Conservation (phyloP, 73 alveolate genomes). For the Stentor roeselii region DNA sequence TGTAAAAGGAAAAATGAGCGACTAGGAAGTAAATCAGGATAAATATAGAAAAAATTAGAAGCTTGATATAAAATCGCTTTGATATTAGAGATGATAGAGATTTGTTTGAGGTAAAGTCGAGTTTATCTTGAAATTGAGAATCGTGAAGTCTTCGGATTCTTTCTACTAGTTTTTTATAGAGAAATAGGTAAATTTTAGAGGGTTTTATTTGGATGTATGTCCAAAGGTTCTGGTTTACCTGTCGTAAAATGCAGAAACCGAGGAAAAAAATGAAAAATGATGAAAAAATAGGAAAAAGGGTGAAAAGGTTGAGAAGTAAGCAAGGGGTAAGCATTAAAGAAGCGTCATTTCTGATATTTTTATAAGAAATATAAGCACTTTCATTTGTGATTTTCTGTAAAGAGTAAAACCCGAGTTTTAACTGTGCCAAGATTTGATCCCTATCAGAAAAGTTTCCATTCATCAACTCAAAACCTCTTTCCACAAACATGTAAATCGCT, state of each 20-base stretch:
- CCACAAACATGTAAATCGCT: neutral
- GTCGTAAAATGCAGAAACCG: too few relatives aligned
- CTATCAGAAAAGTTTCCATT: neutral
- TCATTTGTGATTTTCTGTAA: neutral
- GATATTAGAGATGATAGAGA: too few relatives aligned
- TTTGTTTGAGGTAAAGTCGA: too few relatives aligned
- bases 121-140: neutral
- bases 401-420: neutral
- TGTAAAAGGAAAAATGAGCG: neutral
- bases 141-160: neutral
- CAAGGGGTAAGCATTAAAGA: neutral
- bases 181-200: too few relatives aligned
- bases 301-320: too few relatives aligned
- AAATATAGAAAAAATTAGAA: too few relatives aligned
- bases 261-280: neutral
- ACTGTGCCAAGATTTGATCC: neutral
- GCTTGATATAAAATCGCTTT: neutral
- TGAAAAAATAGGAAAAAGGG: neutral
- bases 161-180: too few relatives aligned
- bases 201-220: too few relatives aligned
- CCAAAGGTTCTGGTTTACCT: too few relatives aligned
- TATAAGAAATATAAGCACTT: neutral
- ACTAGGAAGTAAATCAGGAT: too few relatives aligned
- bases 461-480: neutral
- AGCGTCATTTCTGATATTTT: neutral